Conservation (phyloP, 2,329 filamentous ascomycete species). For the Chaetomiaceae sp. region DNA sequence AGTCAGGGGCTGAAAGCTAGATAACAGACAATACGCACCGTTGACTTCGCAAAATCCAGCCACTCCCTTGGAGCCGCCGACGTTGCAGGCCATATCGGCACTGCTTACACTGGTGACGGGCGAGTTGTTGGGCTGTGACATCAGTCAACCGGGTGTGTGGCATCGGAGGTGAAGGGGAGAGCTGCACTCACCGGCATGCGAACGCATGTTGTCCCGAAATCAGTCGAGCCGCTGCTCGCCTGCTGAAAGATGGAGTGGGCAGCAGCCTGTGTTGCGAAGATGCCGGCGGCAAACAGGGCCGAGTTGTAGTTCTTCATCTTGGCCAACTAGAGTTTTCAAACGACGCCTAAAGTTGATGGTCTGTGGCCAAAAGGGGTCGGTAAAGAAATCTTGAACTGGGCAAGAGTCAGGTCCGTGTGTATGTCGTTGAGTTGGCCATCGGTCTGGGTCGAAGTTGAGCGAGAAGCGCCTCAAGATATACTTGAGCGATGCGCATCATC, state of each 20-base stretch:
- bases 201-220: constrained; percentile 19
- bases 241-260: constrained; percentile 23
- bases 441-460: background rate
- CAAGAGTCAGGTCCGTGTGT: no score
- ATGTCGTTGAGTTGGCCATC: no score
- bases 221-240: constrained; percentile 14
- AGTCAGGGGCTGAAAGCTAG: background rate
- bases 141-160: background rate
- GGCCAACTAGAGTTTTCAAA: background rate
- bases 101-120: constrained; percentile 42
- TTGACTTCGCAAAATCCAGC: constrained; percentile 29
- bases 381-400: no score
- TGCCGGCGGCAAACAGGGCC: constrained; percentile 12
- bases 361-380: no score
- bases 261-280: constrained; percentile 15
- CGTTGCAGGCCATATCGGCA: constrained; percentile 41
- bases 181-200: constrained; percentile 19
- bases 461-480: background rate
- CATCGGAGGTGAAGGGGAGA: background rate
- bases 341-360: background rate
- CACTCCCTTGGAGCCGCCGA: constrained; percentile 33
- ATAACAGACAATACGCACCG: constrained; percentile 9
- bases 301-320: constrained; percentile 19
- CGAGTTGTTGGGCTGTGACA: constrained; percentile 36
- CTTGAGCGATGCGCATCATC: no score